Evolutionary conservation across 441 rosid species (phyloP).

Genomic region (Metrosideros polymorpha): DNA sequence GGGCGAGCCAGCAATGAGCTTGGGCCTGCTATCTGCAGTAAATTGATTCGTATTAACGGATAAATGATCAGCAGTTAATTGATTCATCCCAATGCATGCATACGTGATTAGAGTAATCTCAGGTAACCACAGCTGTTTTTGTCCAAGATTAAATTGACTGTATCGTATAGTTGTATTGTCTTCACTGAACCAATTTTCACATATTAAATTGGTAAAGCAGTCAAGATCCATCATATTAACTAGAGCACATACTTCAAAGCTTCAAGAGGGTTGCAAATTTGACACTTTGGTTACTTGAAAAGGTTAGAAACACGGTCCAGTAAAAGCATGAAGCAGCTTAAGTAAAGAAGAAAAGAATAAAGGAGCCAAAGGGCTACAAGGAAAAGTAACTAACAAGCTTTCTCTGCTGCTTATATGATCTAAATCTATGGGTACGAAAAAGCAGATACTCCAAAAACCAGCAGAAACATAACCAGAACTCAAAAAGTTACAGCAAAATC

Average conservation of each 20-base stretch:
- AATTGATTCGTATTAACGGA: neutral
- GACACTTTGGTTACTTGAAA: neutral
- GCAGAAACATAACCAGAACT: neutral
- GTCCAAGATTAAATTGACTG: neutral
- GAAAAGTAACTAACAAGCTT: constrained; percentile 13
- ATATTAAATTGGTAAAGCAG: neutral
- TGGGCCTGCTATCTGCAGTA: constrained; percentile 72
- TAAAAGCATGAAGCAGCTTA: constrained; percentile 6
- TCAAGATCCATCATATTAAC: neutral
- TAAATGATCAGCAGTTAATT: neutral
- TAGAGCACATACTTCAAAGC: neutral
- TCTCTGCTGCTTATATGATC: constrained; percentile 3
- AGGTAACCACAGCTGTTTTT: neutral
- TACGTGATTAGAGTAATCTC: neutral
- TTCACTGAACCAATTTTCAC: neutral
- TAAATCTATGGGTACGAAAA: neutral
- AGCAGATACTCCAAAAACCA: constrained; percentile 13
- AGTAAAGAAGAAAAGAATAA: neutral
- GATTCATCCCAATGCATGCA: neutral
- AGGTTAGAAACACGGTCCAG: neutral
- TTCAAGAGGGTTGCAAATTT: neutral
- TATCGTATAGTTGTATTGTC: neutral
- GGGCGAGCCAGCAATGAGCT: constrained; percentile 75
- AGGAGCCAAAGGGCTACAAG: neutral
- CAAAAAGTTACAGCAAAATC: neutral